phyloP scores from a whole-genome alignment of 768 basidiomycete species.

The Pisolithus microcarpus region DNA sequence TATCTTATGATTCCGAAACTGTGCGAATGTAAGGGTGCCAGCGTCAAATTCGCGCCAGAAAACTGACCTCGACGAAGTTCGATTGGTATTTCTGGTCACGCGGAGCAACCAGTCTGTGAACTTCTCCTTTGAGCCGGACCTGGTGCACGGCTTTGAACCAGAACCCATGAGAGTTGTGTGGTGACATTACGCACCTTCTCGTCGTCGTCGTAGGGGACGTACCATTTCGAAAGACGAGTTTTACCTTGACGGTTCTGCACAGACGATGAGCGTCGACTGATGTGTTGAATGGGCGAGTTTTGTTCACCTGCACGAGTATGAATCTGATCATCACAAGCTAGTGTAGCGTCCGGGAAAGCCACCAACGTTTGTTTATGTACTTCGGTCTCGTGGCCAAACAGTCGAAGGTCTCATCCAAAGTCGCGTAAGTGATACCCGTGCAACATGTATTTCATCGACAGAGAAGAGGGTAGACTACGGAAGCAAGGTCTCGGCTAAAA shows the following conservation, averaged over 20 bases:
- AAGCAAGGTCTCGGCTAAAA: too few relatives aligned
- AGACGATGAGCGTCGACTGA: conserved; percentile 1
- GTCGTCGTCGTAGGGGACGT: conserved; percentile 97
- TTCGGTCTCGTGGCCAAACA: background rate
- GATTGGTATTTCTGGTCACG: conserved; percentile 98
- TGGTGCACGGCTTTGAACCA: conserved; percentile 23
- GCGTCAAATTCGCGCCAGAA: background rate
- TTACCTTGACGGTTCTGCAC: conserved; percentile 94
- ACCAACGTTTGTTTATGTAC: background rate
- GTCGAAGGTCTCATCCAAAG: too few relatives aligned
- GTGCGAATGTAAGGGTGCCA: conserved; percentile 3
- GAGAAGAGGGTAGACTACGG: too few relatives aligned
- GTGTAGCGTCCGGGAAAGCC: background rate
- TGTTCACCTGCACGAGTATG: conserved; percentile 84
- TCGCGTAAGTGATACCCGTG: too few relatives aligned
- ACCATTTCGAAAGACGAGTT: conserved; percentile 96
- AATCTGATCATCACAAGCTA: conserved; percentile 79
- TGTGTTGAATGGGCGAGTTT: conserved; percentile 7
- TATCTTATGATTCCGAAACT: conserved; percentile 98
- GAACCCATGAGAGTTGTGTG: background rate
- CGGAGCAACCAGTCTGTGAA: conserved; percentile 92
- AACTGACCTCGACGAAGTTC: conserved; percentile 92
- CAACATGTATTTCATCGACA: too few relatives aligned
- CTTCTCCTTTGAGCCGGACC: conserved; percentile 93
- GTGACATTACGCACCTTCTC: conserved; percentile 73